Evolutionary conservation across 768 basidiomycete genomes (phyloP).

Genomic region (Lentinula guzmanii): DNA sequence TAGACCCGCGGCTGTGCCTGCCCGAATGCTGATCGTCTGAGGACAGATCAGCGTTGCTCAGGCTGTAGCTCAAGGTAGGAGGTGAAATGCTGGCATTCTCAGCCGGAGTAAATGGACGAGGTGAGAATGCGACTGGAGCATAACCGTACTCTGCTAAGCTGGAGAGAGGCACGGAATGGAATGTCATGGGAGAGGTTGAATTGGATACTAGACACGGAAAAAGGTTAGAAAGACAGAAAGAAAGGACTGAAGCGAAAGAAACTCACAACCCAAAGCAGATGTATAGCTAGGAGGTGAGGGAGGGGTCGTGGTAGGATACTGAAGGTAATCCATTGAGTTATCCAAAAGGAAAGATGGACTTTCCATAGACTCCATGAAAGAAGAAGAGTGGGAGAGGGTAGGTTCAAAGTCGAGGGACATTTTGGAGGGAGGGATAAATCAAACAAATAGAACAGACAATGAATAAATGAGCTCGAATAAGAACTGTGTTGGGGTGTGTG

Average conservation of each 20-base stretch:
- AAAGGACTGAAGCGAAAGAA: constrained; percentile 8
- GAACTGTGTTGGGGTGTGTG: constrained; percentile 10
- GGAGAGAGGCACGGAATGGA: constrained; percentile 54
- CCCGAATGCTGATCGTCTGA: constrained; percentile 61
- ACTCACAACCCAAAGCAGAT: constrained; percentile 63
- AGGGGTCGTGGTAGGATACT: constrained; percentile 51
- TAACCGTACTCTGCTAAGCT: constrained; percentile 42
- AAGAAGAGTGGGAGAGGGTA: constrained; percentile 34
- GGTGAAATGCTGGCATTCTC: constrained; percentile 60
- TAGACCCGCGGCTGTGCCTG: constrained; percentile 55
- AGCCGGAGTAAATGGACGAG: constrained; percentile 63
- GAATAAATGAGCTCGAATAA: constrained; percentile 21
- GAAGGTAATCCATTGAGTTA: constrained; percentile 55
- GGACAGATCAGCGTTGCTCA: constrained; percentile 65
- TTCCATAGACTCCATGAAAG: constrained; percentile 43
- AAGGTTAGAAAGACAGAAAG: constrained; percentile 21
- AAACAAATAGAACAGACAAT: constrained; percentile 22
- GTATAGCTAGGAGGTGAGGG: constrained; percentile 40
- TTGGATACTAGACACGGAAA: constrained; percentile 32
- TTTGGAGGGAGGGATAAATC: constrained; percentile 22
- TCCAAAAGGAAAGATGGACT: constrained; percentile 41
- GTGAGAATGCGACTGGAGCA: constrained; percentile 25
- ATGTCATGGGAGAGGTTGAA: constrained; percentile 54
- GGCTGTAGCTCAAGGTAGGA: constrained; percentile 60
- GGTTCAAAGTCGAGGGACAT: constrained; percentile 43